Percentiles rank a stretch among this genome's conserved stretches.
phyloP scores from a whole-genome alignment of 805 yeast genomes.

The Saccharomycopsis schoenii region DNA sequence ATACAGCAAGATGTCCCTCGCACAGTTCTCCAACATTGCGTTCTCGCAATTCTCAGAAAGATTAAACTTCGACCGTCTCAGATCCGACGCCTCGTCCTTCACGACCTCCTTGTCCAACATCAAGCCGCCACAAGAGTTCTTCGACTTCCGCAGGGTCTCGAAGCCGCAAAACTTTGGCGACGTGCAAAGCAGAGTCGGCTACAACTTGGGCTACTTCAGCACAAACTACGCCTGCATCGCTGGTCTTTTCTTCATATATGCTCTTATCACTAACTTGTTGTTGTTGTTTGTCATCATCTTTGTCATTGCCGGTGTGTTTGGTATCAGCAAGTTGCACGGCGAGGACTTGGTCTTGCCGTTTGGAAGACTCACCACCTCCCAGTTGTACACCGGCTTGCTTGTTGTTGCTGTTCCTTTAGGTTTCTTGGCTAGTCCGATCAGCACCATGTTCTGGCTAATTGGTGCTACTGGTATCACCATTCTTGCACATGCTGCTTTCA shows the following conservation, averaged over 20 bases:
- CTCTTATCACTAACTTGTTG: constrained; percentile 76
- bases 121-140: constrained; percentile 88
- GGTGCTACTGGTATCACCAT: constrained; percentile 77
- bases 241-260: constrained; percentile 65
- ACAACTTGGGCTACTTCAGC: constrained; percentile 77
- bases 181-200: constrained; percentile 77
- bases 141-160: constrained; percentile 80
- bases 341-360: constrained; percentile 71
- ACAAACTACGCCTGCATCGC: constrained; percentile 77
- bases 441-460: constrained; percentile 84
- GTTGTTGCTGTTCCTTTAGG: constrained; percentile 74
- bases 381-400: constrained; percentile 74
- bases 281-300: constrained; percentile 74
- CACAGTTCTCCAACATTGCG: constrained; percentile 22
- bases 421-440: constrained; percentile 78
- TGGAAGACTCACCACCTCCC: constrained; percentile 63
- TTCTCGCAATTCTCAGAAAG: constrained; percentile 36
- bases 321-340: constrained; percentile 73
- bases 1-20: constrained; percentile 9
- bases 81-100: constrained; percentile 40
- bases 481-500: constrained; percentile 75
- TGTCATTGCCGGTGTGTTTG: constrained; percentile 63
- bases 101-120: constrained; percentile 60
- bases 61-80: constrained; percentile 39
- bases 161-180: constrained; percentile 88